These are phyloP conservation scores for Xanthoceras sorbifolium DNA, from an alignment of 345 rosid species.

Conservation along the genomic window DNA sequence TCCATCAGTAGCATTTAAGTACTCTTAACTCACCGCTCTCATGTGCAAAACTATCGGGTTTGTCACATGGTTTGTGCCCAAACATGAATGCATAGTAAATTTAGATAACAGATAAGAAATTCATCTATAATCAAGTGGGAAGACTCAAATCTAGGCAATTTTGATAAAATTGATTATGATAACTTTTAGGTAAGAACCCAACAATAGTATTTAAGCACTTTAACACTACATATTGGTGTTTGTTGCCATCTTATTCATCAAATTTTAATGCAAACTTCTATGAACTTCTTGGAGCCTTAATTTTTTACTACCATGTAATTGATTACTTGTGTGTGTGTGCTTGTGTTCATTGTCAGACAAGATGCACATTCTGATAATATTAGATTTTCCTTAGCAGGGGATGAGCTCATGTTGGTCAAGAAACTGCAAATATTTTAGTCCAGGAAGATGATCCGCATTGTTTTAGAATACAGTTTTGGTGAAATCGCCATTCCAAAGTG, in stretches of 20 bases:
- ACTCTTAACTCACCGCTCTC: not conserved
- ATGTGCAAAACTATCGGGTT: not conserved
- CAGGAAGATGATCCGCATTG: conserved; percentile 33
- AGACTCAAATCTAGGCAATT: not conserved
- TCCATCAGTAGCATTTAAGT: too few relatives aligned
- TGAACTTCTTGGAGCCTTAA: not conserved
- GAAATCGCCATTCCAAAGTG: not conserved
- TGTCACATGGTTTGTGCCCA: not conserved
- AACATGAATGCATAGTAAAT: not conserved
- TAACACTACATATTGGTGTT: not conserved
- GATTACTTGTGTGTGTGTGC: not conserved
- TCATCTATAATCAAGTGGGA: not conserved
- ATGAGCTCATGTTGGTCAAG: conserved; percentile 75
- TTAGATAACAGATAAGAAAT: not conserved
- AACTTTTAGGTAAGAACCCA: too few relatives aligned
- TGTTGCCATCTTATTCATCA: not conserved
- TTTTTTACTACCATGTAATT: not conserved
- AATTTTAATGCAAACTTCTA: not conserved
- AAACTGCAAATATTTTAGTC: conserved; percentile 42
- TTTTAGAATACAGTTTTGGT: not conserved
- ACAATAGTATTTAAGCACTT: not conserved
- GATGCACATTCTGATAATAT: conserved; percentile 7
- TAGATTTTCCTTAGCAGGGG: conserved; percentile 41
- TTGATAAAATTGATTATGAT: not conserved
- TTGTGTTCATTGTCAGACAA: not conserved